phyloP scores from a whole-genome alignment of 495 filamentous ascomycete genomes.

The Sphaerosporella brunnea region DNA sequence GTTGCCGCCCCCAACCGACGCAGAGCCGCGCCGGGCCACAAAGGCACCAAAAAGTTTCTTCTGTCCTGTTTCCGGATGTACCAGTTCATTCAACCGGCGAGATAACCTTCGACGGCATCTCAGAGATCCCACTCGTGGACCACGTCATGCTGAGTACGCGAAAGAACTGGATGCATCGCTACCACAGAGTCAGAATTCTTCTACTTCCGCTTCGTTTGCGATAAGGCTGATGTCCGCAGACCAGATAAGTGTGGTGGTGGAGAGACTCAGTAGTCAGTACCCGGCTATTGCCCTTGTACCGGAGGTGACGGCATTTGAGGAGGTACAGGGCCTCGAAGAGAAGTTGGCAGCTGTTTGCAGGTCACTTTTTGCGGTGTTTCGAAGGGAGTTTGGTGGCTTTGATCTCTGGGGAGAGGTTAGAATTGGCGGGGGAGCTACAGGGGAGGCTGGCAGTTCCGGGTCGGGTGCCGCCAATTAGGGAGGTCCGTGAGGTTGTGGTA shows the following conservation, averaged over 20 bases:
- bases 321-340: neutral
- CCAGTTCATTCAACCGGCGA: neutral
- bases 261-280: neutral
- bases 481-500: no score
- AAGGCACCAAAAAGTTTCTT: neutral
- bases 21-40: neutral
- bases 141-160: neutral
- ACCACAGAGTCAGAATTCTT: neutral
- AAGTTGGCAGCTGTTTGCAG: neutral
- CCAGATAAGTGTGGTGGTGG: neutral
- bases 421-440: slow-evolving; percentile 18
- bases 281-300: neutral
- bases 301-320: neutral
- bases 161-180: neutral
- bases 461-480: no score
- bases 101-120: slow-evolving; percentile 1
- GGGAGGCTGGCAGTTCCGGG: no score
- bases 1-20: neutral
- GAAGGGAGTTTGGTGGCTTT: neutral
- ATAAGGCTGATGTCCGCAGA: neutral
- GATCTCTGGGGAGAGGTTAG: slow-evolving; percentile 2
- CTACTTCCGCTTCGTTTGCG: neutral
- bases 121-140: neutral
- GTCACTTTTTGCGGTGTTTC: neutral
- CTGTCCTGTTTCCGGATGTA: slow-evolving; percentile 1